Evolutionary conservation across 2,329 filamentous ascomycete genomes (phyloP).

Genomic region (Aureobasidium pullulans): DNA sequence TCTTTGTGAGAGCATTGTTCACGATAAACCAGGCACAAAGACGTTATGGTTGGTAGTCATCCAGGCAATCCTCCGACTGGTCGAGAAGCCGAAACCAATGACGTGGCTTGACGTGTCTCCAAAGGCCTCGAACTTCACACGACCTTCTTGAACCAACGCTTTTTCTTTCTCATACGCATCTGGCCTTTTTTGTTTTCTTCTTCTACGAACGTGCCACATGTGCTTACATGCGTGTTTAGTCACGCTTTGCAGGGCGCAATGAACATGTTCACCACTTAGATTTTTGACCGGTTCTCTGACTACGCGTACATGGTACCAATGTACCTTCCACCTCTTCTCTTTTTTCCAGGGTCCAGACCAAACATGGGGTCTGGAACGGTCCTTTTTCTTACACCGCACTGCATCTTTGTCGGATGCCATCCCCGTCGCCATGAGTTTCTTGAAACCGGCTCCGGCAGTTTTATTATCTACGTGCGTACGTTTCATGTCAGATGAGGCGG

Average conservation of each 20-base stretch:
- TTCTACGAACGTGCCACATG: too few species aligned
- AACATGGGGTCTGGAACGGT: too few species aligned
- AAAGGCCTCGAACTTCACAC: neutral
- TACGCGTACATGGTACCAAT: too few species aligned
- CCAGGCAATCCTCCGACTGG: neutral
- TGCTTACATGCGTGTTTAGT: too few species aligned
- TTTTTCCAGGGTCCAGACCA: too few species aligned
- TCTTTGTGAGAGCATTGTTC: too few species aligned
- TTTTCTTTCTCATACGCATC: neutral
- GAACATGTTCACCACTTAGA: too few species aligned
- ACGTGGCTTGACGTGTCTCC: neutral
- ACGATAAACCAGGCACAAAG: neutral
- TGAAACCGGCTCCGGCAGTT: neutral
- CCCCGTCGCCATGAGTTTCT: neutral
- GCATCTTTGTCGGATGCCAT: neutral
- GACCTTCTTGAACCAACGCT: neutral
- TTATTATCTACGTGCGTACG: neutral
- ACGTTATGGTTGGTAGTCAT: neutral
- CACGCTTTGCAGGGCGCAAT: too few species aligned
- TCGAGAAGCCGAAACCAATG: neutral
- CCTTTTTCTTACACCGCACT: too few species aligned
- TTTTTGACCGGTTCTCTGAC: too few species aligned
- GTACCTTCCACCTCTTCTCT: too few species aligned
- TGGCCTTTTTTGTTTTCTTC: neutral
- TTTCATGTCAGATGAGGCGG: neutral